Base-by-base conservation (phyloP, 1,139 yeast species). In the Candida pseudoviswanathii region DNA sequence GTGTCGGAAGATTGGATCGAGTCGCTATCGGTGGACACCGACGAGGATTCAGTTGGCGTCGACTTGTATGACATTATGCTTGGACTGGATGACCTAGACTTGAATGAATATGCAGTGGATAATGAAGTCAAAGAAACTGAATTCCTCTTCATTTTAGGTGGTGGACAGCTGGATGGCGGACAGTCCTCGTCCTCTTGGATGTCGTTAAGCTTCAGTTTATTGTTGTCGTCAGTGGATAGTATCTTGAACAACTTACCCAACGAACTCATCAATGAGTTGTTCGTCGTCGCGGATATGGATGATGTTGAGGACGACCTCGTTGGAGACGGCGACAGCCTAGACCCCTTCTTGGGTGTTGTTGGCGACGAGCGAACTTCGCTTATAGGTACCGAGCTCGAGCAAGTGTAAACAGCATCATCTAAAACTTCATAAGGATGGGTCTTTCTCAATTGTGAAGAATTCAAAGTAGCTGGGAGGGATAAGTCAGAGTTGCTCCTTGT, bases 401-500 rank as follows among this genome's bases (percentile, higher is more conserved):
- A 80, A 2, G 86, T 78, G 62, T 87, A 87, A 27, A 86, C 82
- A 1, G 89, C 85, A 57, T 86, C 94, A 63, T 88, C 96, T 56
- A 87, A 81, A 4, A 87, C 80, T 58, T 88, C 96, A 65, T 77
- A 88, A 0, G 91, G 83, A 64, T 85, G 85, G 0, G 81, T 75
- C 55, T 79, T 77, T 43, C 75, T 64, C 41, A 75, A 62, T 51
- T 70, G 77, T 54, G 71, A 68, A 6, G 70, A 57, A 47, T 62
- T 64, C 0, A 62, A 46, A n/a, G 53, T 42, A 10, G 56, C 43
- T 4, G 58, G 44, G 3, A 55, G 44, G 25, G 53, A 40, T 30
- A 43, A 51, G 38, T 46, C 41, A 1, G 34, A 32, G 22, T 46
- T 49, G 3, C 60, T 52, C 1, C 62, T 50, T 2, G 49, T 37